Evolutionary conservation across 768 basidiomycete genomes (phyloP), one percentile per base, ranked within the genome.

Genomic region (Pulveroboletus sp.): DNA sequence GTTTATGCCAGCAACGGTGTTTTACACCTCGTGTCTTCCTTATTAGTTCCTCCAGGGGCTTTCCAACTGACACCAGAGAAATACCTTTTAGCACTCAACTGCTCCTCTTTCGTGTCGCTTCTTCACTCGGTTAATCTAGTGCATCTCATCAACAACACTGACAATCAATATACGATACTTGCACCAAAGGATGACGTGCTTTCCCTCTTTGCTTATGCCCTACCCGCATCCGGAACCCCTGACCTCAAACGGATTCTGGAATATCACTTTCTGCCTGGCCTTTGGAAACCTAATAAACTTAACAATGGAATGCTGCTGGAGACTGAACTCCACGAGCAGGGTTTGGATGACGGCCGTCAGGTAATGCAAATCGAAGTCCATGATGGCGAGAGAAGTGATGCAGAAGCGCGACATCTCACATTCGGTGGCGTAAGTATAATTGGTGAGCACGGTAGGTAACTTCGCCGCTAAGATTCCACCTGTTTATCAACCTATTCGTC

Each of bases 1-100:
- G 81, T 96, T 32, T 93, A 93, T 60, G 94, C 90, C 5, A 85
- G 89, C 28, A 99, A 99, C 60, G 96, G 95, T 42, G 96, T 98
- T 39, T 66, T 98, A 14, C 96, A 99, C 67, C 80, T 92, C 38
- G 79, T 98, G 24, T 88, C 88, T 12, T 80, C 82, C 12, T 80
- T 98, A 21, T 79, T 99, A 12, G 67, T 94, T 10, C 89, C 92
- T 7, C 76, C 79, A 3, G 83, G 81, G 14, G 77, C 88, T 39
- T 78, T 95, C 21, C 74, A 81, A 52, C 71, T 93, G 39, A 98
- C 94, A 5, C 88, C 94, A 15, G 96, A 98, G 73, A 98, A 98
- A 69, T 92, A 87, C 57, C 85, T 99, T 15, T 80, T 98, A 9
- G 83, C 90, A 3, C 77, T 97, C 52, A 91, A 96, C 63, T 96